Percentiles rank a stretch among this genome's conserved stretches.
Conservation (phyloP, 2,329 filamentous ascomycete species). For the Penicillium sp. region DNA sequence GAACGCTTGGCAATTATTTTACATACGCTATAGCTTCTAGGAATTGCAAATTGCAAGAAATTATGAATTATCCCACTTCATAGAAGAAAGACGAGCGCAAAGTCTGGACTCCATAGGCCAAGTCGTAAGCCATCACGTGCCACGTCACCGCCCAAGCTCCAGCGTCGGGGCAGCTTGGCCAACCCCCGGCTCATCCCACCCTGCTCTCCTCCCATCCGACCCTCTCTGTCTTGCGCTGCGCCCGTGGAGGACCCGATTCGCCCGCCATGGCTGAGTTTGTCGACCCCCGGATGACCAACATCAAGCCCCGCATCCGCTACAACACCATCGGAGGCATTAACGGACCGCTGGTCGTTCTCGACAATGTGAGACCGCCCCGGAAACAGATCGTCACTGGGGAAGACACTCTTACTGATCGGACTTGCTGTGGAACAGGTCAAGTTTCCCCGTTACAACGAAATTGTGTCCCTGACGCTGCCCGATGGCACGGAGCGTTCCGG, state of each 20-base stretch:
- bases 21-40: neutral
- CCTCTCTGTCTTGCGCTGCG: conserved; percentile 9
- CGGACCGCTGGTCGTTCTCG: conserved; percentile 93
- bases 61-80: neutral
- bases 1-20: neutral
- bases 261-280: conserved; percentile 42
- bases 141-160: conserved; percentile 25
- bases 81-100: neutral
- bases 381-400: neutral
- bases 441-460: conserved; percentile 96
- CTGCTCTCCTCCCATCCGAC: conserved; percentile 13
- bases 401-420: conserved; percentile 16
- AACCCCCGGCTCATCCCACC: conserved; percentile 20
- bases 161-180: conserved; percentile 23
- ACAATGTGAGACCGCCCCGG: conserved; percentile 68
- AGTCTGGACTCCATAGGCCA: neutral
- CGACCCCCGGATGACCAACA: conserved; percentile 49
- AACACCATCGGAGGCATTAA: conserved; percentile 99
- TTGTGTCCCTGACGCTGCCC: conserved; percentile 90
- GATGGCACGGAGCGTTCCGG: conserved; percentile 93
- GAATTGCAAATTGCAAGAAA: neutral
- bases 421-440: conserved; percentile 67
- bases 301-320: conserved; percentile 79
- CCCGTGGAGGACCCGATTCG: conserved; percentile 17
- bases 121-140: conserved; percentile 20